Conservation (phyloP, 2,329 filamentous ascomycete genomes). For the Fusarium sp. region DNA sequence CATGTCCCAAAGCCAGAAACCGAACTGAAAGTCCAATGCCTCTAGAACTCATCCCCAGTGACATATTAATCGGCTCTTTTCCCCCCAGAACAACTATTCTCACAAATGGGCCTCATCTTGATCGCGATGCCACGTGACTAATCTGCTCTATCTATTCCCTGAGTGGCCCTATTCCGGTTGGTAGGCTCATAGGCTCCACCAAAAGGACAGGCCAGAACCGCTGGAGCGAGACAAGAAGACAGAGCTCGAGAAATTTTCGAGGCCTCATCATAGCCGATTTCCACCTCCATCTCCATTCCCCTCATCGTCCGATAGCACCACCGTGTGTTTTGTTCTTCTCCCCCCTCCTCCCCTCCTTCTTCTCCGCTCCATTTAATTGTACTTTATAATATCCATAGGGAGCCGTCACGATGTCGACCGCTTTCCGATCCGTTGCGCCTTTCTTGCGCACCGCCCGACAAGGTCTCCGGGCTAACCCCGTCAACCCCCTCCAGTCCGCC, state of each 20-base stretch:
- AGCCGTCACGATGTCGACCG: slow-evolving; percentile 77
- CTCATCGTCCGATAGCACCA: slow-evolving; percentile 38
- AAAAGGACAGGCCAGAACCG: slow-evolving; percentile 31
- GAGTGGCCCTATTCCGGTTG: slow-evolving; percentile 39
- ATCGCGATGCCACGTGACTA: slow-evolving; percentile 44
- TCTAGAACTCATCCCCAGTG: not conserved
- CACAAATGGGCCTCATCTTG: not conserved
- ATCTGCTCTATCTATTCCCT: slow-evolving; percentile 24
- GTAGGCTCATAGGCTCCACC: slow-evolving; percentile 42
- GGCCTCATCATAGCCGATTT: slow-evolving; percentile 45
- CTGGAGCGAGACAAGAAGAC: slow-evolving; percentile 28
- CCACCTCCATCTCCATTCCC: slow-evolving; percentile 34
- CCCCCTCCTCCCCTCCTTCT: slow-evolving; percentile 26
- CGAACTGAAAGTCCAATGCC: no score
- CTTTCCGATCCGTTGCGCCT: slow-evolving; percentile 82
- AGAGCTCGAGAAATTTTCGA: slow-evolving; percentile 57
- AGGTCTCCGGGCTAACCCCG: slow-evolving; percentile 76
- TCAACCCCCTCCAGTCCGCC: slow-evolving; percentile 82
- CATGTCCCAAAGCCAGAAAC: not conserved
- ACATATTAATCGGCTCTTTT: not conserved
- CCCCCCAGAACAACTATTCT: not conserved
- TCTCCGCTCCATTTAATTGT: slow-evolving; percentile 43
- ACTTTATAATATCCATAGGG: slow-evolving; percentile 42
- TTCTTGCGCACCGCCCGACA: slow-evolving; percentile 85
- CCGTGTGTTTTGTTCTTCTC: slow-evolving; percentile 40